Conservation (phyloP, 208 protist species). For the Leishmania lainsoni region DNA sequence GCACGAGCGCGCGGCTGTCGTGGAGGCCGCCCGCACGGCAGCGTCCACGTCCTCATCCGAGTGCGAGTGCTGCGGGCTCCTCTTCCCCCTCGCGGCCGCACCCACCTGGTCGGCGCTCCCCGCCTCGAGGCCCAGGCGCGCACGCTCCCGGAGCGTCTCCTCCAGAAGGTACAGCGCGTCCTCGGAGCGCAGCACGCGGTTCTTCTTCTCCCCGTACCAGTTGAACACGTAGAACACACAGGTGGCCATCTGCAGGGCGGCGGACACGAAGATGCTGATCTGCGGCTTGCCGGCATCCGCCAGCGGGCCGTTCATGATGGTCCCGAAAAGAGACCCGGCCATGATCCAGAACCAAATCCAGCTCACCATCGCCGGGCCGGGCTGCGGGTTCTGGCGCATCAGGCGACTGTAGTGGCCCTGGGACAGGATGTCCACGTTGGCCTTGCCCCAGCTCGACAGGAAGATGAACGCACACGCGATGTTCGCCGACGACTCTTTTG, state of each 20-base stretch:
- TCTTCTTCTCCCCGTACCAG: constrained; percentile 66
- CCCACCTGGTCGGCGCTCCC: not conserved
- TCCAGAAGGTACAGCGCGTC: constrained; percentile 40
- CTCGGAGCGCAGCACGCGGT: constrained; percentile 50
- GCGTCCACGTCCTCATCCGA: constrained; percentile 5
- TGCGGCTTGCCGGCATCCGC: constrained; percentile 48
- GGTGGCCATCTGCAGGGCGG: constrained; percentile 56
- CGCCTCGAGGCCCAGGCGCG: constrained; percentile 16
- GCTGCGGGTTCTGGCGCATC: constrained; percentile 48
- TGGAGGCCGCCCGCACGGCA: constrained; percentile 2
- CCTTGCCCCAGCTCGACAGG: constrained; percentile 52
- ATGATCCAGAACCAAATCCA: constrained; percentile 72
- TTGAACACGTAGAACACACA: constrained; percentile 63
- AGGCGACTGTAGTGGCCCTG: constrained; percentile 80
- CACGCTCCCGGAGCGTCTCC: constrained; percentile 33
- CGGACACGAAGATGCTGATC: constrained; percentile 60
- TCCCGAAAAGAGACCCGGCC: constrained; percentile 46
- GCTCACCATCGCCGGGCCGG: constrained; percentile 58
- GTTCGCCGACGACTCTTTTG: constrained; percentile 37
- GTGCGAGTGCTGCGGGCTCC: constrained; percentile 11
- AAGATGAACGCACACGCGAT: constrained; percentile 52
- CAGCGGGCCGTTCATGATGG: constrained; percentile 55
- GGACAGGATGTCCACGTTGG: constrained; percentile 77
- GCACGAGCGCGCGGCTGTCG: not conserved
- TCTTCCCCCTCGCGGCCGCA: constrained; percentile 2